Percentiles rank a stretch among this genome's conserved stretches.
These are phyloP conservation scores for Sugiyamaella xylanicola DNA, from an alignment of 1,139 yeast species.

Conservation along the genomic window DNA sequence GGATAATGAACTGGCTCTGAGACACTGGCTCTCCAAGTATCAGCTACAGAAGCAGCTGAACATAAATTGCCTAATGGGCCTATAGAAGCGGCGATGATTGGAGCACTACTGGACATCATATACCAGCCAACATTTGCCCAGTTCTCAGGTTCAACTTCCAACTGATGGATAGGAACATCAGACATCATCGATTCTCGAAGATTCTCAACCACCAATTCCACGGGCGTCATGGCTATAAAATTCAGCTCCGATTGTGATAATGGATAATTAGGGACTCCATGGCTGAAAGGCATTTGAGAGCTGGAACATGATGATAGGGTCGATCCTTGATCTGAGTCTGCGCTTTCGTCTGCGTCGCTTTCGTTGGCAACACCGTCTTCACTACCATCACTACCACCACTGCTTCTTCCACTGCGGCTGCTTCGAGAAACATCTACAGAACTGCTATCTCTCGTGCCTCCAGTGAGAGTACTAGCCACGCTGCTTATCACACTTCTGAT, in stretches of 20 bases:
- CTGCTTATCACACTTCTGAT: neutral
- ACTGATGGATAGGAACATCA: conserved; percentile 19
- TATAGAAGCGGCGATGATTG: conserved; percentile 70
- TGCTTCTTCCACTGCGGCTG: too few species aligned
- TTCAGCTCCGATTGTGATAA: conserved; percentile 17
- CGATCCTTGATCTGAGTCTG: neutral
- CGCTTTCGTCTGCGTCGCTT: neutral
- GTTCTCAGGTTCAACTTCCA: conserved; percentile 20
- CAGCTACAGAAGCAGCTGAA: conserved; percentile 70
- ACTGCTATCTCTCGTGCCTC: too few species aligned
- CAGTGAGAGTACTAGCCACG: neutral
- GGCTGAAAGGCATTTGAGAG: neutral
- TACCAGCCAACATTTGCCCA: conserved; percentile 50
- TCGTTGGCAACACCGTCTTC: neutral
- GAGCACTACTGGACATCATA: conserved; percentile 63
- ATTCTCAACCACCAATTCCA: conserved; percentile 19
- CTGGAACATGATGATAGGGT: too few species aligned
- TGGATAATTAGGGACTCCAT: conserved; percentile 6
- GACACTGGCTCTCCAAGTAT: conserved; percentile 59
- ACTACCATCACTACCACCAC: too few species aligned
- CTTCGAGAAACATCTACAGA: too few species aligned
- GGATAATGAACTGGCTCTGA: conserved; percentile 26
- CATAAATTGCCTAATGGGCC: conserved; percentile 79
- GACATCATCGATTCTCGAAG: conserved; percentile 18
- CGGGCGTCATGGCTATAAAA: conserved; percentile 16